Evolutionary conservation across 768 basidiomycete species (phyloP).

Genomic region (Termitomyces titanicus): DNA sequence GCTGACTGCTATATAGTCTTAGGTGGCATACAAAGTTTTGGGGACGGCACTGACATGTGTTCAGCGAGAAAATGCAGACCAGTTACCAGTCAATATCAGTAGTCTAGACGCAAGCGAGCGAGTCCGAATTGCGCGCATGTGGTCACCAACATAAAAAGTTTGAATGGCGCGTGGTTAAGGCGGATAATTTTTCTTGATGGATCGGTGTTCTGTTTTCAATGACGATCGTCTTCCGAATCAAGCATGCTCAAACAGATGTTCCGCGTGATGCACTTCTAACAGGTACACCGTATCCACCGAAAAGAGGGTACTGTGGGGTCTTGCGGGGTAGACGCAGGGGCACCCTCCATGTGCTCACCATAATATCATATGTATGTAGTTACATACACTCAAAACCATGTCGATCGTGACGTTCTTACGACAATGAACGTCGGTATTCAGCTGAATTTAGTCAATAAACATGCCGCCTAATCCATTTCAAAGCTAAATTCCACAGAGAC

Average conservation of each 20-base stretch:
- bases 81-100: too few species aligned
- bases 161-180: background rate
- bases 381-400: too few species aligned
- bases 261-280: background rate
- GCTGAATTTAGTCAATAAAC: conserved; percentile 3
- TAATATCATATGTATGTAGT: too few species aligned
- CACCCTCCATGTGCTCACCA: background rate
- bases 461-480: conserved; percentile 4
- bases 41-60: too few species aligned
- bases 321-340: too few species aligned
- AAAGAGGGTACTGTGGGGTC: background rate
- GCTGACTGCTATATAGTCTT: background rate
- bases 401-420: too few species aligned
- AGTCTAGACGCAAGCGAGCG: too few species aligned
- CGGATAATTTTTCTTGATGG: background rate
- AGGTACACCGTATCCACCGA: background rate
- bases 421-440: background rate
- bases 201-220: background rate
- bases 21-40: background rate
- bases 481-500: background rate
- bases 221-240: background rate
- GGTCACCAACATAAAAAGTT: background rate
- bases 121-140: background rate
- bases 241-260: background rate
- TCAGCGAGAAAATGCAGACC: too few species aligned